Evolutionary conservation across 2,329 filamentous ascomycete species (phyloP).

Genomic region (Trichoderma sp.): DNA sequence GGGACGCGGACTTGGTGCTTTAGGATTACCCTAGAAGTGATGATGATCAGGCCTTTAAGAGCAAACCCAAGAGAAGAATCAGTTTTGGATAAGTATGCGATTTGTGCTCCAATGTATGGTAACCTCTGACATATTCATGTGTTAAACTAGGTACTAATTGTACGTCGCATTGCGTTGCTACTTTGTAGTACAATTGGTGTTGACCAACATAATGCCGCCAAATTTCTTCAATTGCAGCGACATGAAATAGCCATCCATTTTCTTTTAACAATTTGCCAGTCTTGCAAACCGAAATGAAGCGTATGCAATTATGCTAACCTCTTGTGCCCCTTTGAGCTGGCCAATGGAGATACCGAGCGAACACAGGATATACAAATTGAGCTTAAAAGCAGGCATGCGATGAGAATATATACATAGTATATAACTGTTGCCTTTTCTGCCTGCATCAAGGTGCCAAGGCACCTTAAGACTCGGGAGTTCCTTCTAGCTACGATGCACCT

Average conservation of each 20-base stretch:
- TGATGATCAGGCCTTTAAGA: neutral
- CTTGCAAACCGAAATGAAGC: neutral
- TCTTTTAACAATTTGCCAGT: neutral
- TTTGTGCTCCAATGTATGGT: neutral
- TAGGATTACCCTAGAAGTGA: neutral
- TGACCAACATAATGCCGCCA: neutral
- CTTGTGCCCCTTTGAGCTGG: neutral
- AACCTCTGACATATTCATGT: neutral
- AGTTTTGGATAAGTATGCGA: neutral
- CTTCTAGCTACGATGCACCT: neutral
- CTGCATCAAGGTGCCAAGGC: too few relatives aligned
- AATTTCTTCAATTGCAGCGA: neutral
- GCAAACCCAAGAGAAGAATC: neutral
- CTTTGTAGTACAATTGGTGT: neutral
- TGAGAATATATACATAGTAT: neutral
- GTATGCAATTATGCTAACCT: too few relatives aligned
- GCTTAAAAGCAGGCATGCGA: neutral
- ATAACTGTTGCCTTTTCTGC: neutral
- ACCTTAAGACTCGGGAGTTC: too few relatives aligned
- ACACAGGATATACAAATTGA: neutral
- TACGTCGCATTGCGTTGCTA: neutral
- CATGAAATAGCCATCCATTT: neutral
- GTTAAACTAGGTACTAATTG: neutral
- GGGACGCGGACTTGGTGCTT: neutral
- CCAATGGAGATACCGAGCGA: neutral